Evolutionary conservation across 768 basidiomycete genomes (phyloP).

Genomic region (Boletus barrowsii): DNA sequence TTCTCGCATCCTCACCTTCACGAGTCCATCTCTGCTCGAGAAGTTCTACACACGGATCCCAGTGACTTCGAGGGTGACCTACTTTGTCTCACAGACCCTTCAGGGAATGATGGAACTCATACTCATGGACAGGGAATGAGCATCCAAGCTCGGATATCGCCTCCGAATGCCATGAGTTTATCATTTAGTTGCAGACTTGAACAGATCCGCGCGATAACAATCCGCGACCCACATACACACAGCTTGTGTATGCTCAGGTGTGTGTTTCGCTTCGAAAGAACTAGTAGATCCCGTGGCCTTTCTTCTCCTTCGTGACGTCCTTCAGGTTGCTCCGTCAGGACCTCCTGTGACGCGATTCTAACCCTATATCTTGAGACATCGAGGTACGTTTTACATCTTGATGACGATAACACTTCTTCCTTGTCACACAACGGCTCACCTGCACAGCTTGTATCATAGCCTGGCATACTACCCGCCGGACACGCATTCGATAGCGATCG

Average conservation of each 20-base stretch:
- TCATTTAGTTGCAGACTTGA: slow-evolving; percentile 25
- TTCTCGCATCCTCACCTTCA: slow-evolving; percentile 29
- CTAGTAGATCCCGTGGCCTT: slow-evolving; percentile 20
- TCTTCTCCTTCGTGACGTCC: slow-evolving; percentile 34
- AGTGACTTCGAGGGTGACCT: slow-evolving; percentile 13
- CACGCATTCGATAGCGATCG: slow-evolving; percentile 24
- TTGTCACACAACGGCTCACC: slow-evolving; percentile 10
- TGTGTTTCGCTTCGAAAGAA: slow-evolving; percentile 22
- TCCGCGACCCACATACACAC: slow-evolving; percentile 26
- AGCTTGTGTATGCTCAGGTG: slow-evolving; percentile 39
- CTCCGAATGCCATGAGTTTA: slow-evolving; percentile 25
- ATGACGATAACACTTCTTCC: slow-evolving; percentile 4
- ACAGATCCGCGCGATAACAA: slow-evolving; percentile 21
- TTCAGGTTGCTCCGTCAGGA: slow-evolving; percentile 26
- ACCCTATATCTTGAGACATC: slow-evolving; percentile 30
- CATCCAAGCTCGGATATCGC: slow-evolving; percentile 15
- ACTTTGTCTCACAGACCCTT: slow-evolving; percentile 31
- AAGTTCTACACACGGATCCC: background rate
- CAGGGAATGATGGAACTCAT: slow-evolving; percentile 18
- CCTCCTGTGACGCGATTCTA: slow-evolving; percentile 27
- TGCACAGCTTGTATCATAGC: slow-evolving; percentile 28
- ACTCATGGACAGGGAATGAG: slow-evolving; percentile 6
- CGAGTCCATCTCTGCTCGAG: slow-evolving; percentile 19
- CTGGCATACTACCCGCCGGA: slow-evolving; percentile 31
- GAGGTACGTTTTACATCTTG: slow-evolving; percentile 28